Evolutionary conservation across 2,329 filamentous ascomycete genomes (phyloP), one percentile per base, ranked within the genome.

Genomic region (Kalmusia sp.): DNA sequence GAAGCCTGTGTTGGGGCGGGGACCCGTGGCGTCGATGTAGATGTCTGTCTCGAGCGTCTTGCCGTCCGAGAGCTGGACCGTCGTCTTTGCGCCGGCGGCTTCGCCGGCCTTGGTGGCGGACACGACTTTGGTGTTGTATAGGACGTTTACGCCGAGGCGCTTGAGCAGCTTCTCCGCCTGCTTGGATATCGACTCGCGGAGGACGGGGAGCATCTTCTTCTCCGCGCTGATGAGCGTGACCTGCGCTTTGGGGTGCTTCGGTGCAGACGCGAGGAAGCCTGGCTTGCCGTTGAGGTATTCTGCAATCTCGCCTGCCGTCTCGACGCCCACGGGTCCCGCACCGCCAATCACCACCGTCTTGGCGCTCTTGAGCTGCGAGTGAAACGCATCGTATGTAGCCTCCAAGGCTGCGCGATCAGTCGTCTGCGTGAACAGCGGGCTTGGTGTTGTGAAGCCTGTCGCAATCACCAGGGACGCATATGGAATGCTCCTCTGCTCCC

Each of bases 391-490:
- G 24, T 79, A 66, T 0, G 73, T 61, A 4, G 63, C 57, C 39
- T 71, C 58, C 27, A 71, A 59, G 3, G 58, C 62, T 7, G 61
- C 57, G 31, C 59, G 57, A 31, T 65, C 63, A 19, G 76, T 78
- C 1, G 57, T 52, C 8, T 78, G 70, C 11, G 80, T 81, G 44
- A 82, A 73, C 2, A 79, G 67, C 0, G 80, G 75, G 7, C 78
- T 77, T 0, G 76, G 70, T 1, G 82, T 81, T 12, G 70, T 76
- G 21, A 81, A 77, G 3, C 84, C 84, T 1, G 83, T 84, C 3
- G 83, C 82, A 57, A 86, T 81, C 34, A 86, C 75, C 7, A 86
- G 77, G 11, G 81, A 78, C 48, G 82, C 76, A 64, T 82, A 86
- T 4, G 74, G 63, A 22, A 85, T 63, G 7, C 58, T 61, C 38